Percentiles rank a stretch among this genome's conserved stretches.
These are phyloP conservation scores for Papilionanthe hybrid DNA, from an alignment of 116 monocot genomes.

Conservation along the genomic window DNA sequence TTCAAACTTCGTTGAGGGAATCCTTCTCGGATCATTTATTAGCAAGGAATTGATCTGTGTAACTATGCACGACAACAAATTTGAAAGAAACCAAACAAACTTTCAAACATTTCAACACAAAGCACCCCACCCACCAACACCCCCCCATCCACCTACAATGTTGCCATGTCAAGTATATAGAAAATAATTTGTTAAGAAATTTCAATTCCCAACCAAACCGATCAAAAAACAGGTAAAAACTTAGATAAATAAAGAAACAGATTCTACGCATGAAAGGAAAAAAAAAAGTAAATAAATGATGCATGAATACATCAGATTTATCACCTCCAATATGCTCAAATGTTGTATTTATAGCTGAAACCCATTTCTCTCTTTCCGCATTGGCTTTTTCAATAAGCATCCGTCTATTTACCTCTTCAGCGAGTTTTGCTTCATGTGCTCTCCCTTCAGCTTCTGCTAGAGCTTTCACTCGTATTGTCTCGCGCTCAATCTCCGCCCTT, in stretches of 20 bases:
- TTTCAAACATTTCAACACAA: too few species aligned
- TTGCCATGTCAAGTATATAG: too few species aligned
- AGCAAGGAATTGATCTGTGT: too few species aligned
- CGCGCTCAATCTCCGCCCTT: conserved; percentile 62
- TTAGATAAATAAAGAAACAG: neutral
- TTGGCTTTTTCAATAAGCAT: conserved; percentile 55
- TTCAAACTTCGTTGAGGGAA: too few species aligned
- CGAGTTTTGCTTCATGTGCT: conserved; percentile 51
- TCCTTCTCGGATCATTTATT: too few species aligned
- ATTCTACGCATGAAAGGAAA: neutral
- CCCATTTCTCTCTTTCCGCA: conserved; percentile 73
- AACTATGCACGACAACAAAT: too few species aligned
- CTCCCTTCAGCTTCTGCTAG: conserved; percentile 66
- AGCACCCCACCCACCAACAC: too few species aligned
- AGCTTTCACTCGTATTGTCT: conserved; percentile 44
- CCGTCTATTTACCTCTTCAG: conserved; percentile 65
- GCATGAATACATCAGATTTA: conserved; percentile 6
- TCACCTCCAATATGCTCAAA: conserved; percentile 74
- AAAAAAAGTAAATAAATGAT: neutral
- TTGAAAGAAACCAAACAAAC: too few species aligned
- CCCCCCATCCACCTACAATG: too few species aligned
- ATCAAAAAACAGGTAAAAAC: too few species aligned
- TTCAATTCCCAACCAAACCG: too few species aligned
- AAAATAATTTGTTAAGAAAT: too few species aligned
- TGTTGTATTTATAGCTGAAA: conserved; percentile 65